Percentiles rank a stretch among this genome's conserved stretches.
phyloP scores from a whole-genome alignment of 2,329 filamentous ascomycete genomes.

The Cladosporium halotolerans region DNA sequence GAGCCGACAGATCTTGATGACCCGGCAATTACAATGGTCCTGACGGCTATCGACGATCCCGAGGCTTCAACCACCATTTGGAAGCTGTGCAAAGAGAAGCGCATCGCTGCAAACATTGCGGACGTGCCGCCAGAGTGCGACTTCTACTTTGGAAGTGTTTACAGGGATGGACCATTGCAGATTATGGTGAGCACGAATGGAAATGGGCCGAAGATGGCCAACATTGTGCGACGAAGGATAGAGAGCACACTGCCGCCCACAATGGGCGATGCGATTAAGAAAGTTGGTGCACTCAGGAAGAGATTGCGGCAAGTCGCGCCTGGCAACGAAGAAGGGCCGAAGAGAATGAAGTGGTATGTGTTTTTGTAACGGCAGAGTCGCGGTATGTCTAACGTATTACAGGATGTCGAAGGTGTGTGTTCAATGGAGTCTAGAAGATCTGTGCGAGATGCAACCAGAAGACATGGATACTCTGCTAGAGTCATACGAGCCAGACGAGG shows the following conservation, averaged over 20 bases:
- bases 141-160: constrained; percentile 95
- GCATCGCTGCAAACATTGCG: constrained; percentile 88
- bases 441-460: constrained; percentile 72
- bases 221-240: constrained; percentile 76
- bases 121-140: constrained; percentile 96
- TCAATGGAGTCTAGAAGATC: constrained; percentile 73
- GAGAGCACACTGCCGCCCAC: constrained; percentile 68
- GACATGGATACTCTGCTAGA: constrained; percentile 75
- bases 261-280: constrained; percentile 77
- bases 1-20: constrained; percentile 78
- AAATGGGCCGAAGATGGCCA: constrained; percentile 86
- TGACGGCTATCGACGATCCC: constrained; percentile 89
- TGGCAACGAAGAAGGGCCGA: constrained; percentile 64
- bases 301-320: constrained; percentile 76
- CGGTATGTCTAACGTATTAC: constrained; percentile 26
- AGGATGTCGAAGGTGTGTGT: constrained; percentile 94
- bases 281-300: constrained; percentile 71
- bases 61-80: constrained; percentile 85
- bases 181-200: constrained; percentile 99
- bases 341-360: constrained; percentile 79
- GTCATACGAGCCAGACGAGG: constrained; percentile 55
- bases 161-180: constrained; percentile 90
- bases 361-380: not conserved
- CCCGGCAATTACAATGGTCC: constrained; percentile 67
- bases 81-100: constrained; percentile 81